phyloP scores from a whole-genome alignment of 768 basidiomycete species.

The Tricholoma flavovirens region DNA sequence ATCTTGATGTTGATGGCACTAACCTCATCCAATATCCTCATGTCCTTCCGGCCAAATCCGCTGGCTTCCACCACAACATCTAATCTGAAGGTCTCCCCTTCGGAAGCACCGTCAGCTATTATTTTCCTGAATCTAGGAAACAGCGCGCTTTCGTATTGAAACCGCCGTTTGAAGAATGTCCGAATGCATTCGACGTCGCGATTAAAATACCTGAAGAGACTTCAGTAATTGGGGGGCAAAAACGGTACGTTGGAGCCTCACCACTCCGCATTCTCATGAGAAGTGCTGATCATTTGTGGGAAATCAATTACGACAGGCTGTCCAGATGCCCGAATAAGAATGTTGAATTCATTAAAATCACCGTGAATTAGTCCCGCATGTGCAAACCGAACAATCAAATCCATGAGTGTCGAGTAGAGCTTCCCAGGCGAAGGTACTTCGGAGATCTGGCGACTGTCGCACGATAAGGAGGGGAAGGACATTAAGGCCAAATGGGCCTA shows the following conservation, averaged over 20 bases:
- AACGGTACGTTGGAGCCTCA: conserved; percentile 29
- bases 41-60: conserved; percentile 83
- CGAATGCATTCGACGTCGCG: conserved; percentile 97
- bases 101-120: conserved; percentile 37
- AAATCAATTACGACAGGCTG: conserved; percentile 96
- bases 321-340: conserved; percentile 74
- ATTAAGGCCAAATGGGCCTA: conserved; percentile 25
- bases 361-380: conserved; percentile 95
- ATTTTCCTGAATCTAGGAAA: conserved; percentile 82
- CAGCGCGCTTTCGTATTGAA: conserved; percentile 85
- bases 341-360: conserved; percentile 99
- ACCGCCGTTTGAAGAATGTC: conserved; percentile 84
- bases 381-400: conserved; percentile 91
- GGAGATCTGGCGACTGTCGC: conserved; percentile 74
- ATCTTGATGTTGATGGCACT: conserved; percentile 22
- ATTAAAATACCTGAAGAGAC: conserved; percentile 86
- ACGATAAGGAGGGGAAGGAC: conserved; percentile 2
- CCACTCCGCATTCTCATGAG: conserved; percentile 97
- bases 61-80: conserved; percentile 94
- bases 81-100: conserved; percentile 59
- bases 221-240: conserved; percentile 7
- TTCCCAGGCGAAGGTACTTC: conserved; percentile 81
- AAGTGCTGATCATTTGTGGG: conserved; percentile 98
- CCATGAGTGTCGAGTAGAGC: conserved; percentile 90
- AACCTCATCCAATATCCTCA: conserved; percentile 81